These are phyloP conservation scores for Apiospora marii DNA, from an alignment of 2,329 filamentous ascomycete species.

Conservation along the genomic window DNA sequence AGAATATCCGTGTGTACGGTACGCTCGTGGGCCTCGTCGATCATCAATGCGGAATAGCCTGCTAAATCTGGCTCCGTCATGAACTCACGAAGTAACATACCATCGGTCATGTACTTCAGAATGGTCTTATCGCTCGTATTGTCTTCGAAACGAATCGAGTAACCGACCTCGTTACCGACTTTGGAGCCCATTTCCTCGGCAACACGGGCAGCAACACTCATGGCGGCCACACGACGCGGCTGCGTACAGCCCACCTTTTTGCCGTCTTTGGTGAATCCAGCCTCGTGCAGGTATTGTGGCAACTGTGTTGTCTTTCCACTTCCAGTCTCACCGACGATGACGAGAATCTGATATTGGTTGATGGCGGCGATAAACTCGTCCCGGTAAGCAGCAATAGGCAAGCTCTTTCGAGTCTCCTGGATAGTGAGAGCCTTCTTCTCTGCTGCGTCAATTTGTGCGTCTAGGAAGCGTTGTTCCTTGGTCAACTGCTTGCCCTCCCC, in stretches of 20 bases:
- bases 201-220: conserved; percentile 96
- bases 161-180: conserved; percentile 91
- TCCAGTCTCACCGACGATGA: conserved; percentile 94
- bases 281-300: conserved; percentile 92
- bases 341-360: conserved; percentile 84
- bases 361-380: conserved; percentile 88
- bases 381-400: conserved; percentile 89
- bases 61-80: conserved; percentile 86
- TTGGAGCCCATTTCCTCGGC: conserved; percentile 93
- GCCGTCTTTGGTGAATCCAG: conserved; percentile 84
- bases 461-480: conserved; percentile 79
- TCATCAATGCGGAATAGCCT: conserved; percentile 88
- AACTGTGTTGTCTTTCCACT: conserved; percentile 96
- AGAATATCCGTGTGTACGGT: conserved; percentile 92
- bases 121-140: conserved; percentile 89
- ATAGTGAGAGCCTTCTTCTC: conserved; percentile 89
- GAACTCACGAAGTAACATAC: conserved; percentile 90
- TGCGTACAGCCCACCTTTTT: conserved; percentile 93
- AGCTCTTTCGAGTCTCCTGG: conserved; percentile 86
- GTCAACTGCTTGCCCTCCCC: conserved; percentile 76
- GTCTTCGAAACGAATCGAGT: conserved; percentile 94
- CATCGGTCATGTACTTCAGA: conserved; percentile 96
- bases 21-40: conserved; percentile 96
- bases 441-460: conserved; percentile 84
- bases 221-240: conserved; percentile 92